Evolutionary conservation across 352 stramenopile species (phyloP).

Genomic region (Poterioochromonas sp.): DNA sequence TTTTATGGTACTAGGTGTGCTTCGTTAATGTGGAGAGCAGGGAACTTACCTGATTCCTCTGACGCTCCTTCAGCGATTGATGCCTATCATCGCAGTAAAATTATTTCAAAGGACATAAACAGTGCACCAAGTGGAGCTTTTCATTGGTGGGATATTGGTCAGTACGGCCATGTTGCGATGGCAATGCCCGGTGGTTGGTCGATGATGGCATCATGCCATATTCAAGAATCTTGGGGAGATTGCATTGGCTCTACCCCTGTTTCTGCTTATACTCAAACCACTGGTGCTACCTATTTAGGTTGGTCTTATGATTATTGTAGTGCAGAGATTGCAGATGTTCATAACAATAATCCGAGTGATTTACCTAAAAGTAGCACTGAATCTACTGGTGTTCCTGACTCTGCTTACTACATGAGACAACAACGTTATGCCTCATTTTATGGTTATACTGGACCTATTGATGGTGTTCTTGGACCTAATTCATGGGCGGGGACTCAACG

Average conservation of each 20-base stretch:
- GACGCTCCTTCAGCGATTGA: background rate
- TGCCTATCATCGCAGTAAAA: background rate
- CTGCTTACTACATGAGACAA: background rate
- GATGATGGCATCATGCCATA: constrained; percentile 14
- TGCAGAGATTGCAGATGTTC: constrained; percentile 11
- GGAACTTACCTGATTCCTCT: constrained; percentile 3
- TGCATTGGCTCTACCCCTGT: background rate
- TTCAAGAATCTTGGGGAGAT: background rate
- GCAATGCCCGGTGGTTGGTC: constrained; percentile 3
- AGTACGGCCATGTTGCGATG: background rate
- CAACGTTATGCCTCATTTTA: constrained; percentile 3
- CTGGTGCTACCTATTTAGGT: background rate
- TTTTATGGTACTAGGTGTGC: background rate
- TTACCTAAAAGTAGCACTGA: background rate
- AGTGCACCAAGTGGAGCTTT: background rate
- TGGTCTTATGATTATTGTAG: background rate
- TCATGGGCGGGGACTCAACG: constrained; percentile 20
- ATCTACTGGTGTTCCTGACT: background rate
- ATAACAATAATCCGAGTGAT: background rate
- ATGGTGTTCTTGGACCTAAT: background rate
- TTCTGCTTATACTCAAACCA: background rate
- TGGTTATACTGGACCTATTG: constrained; percentile 3
- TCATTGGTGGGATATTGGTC: constrained; percentile 23
- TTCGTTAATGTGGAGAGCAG: background rate
- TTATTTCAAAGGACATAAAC: background rate